phyloP scores from a whole-genome alignment of 805 yeast genomes.

The Wickerhamomyces chaumierensis region DNA sequence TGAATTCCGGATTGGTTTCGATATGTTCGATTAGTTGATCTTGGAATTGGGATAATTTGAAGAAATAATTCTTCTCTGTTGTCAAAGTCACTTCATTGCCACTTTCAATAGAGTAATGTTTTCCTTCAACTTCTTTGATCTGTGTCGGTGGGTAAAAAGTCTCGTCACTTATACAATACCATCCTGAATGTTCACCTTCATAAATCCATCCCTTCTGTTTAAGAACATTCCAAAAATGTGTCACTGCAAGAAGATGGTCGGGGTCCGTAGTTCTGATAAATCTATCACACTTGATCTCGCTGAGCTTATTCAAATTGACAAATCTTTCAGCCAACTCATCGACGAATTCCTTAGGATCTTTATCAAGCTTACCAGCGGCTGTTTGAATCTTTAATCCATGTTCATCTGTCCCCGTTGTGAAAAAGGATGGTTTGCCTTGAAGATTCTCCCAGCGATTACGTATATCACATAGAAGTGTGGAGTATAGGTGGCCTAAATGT shows the following conservation, averaged over 20 bases:
- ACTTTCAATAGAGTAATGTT: slow-evolving; percentile 49
- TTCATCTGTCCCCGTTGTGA: slow-evolving; percentile 93
- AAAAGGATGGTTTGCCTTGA: slow-evolving; percentile 30
- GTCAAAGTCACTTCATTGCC: slow-evolving; percentile 66
- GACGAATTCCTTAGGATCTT: slow-evolving; percentile 58
- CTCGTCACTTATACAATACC: slow-evolving; percentile 94
- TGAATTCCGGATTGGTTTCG: slow-evolving; percentile 40
- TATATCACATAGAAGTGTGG: slow-evolving; percentile 78
- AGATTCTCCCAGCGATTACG: slow-evolving; percentile 60
- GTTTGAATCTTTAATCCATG: slow-evolving; percentile 88
- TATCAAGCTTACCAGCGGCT: slow-evolving; percentile 54
- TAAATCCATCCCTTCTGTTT: slow-evolving; percentile 55
- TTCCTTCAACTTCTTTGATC: slow-evolving; percentile 28
- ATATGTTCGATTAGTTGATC: slow-evolving; percentile 37
- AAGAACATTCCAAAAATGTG: slow-evolving; percentile 58
- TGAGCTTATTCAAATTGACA: slow-evolving; percentile 44
- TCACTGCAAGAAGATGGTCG: slow-evolving; percentile 63
- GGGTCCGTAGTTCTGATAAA: slow-evolving; percentile 86
- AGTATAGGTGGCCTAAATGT: slow-evolving; percentile 86
- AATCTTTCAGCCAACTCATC: slow-evolving; percentile 60
- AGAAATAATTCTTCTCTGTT: slow-evolving; percentile 80
- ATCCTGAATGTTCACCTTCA: slow-evolving; percentile 78
- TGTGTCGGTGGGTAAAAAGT: slow-evolving; percentile 84
- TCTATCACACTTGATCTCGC: slow-evolving; percentile 52
- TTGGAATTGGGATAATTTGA: slow-evolving; percentile 56